phyloP scores from a whole-genome alignment of 176 grass and related monocot genomes.

The Lolium rigidum region DNA sequence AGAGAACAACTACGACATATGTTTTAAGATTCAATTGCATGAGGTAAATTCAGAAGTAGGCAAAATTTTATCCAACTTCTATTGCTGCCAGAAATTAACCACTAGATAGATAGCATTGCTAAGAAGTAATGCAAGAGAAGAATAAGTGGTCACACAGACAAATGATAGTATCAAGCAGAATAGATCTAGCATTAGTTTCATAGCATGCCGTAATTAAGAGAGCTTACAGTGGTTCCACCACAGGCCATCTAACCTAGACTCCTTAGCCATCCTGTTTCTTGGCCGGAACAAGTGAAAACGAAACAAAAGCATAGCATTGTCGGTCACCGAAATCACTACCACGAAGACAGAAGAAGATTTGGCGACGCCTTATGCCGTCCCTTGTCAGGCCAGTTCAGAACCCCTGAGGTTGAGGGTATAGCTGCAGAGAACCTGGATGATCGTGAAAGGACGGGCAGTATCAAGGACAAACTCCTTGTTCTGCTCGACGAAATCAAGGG shows the following conservation, averaged over 20 bases:
- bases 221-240: background rate
- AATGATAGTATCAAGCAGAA: background rate
- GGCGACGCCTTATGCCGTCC: background rate
- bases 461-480: background rate
- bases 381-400: background rate
- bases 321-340: background rate
- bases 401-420: conserved; percentile 9
- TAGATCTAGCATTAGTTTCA: conserved; percentile 10
- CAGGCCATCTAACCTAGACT: conserved; percentile 10
- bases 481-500: background rate
- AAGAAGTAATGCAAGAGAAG: background rate
- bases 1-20: background rate
- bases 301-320: background rate
- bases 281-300: background rate
- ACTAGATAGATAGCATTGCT: background rate
- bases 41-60: background rate
- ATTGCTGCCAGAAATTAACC: background rate
- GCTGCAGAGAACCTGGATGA: background rate
- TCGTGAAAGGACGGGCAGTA: background rate
- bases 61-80: background rate
- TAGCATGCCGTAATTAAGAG: background rate
- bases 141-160: background rate
- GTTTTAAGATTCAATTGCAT: background rate
- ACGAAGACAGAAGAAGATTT: background rate
- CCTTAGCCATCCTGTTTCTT: background rate